phyloP scores from a whole-genome alignment of 1,139 yeast genomes.

The Blastobotrys niveus region DNA sequence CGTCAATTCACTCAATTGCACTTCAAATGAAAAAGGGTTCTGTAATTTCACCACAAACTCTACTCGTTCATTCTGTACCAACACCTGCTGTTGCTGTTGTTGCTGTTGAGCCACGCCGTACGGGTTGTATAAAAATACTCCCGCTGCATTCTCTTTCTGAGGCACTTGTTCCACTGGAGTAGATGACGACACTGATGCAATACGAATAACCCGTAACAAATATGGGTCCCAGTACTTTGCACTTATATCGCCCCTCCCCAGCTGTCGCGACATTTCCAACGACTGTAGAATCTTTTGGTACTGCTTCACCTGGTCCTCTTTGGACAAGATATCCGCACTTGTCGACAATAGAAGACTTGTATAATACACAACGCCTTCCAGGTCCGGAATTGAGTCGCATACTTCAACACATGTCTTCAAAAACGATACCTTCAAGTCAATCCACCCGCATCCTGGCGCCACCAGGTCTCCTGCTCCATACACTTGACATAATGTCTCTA shows the following conservation, averaged over 20 bases:
- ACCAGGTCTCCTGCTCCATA: slow-evolving; percentile 31
- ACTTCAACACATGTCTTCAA: slow-evolving; percentile 51
- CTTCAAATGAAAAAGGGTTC: slow-evolving; percentile 75
- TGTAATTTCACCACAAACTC: slow-evolving; percentile 51
- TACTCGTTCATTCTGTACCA: slow-evolving; percentile 28
- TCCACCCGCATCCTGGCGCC: slow-evolving; percentile 46
- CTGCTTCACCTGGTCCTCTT: slow-evolving; percentile 44
- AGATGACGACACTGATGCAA: slow-evolving; percentile 28
- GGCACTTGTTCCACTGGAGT: slow-evolving; percentile 11
- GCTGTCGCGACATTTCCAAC: slow-evolving; percentile 27
- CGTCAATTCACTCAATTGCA: slow-evolving; percentile 52
- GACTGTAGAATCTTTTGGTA: slow-evolving; percentile 30
- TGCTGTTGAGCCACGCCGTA: slow-evolving; percentile 26
- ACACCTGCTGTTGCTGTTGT: slow-evolving; percentile 10
- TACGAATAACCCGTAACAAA: slow-evolving; percentile 47
- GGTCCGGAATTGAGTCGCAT: slow-evolving; percentile 48
- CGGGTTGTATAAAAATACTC: slow-evolving; percentile 40
- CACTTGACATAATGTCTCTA: slow-evolving; percentile 30
- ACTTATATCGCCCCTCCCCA: slow-evolving; percentile 29
- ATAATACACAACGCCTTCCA: slow-evolving; percentile 42
- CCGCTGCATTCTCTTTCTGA: slow-evolving; percentile 11
- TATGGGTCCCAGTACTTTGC: slow-evolving; percentile 66
- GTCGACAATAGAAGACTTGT: slow-evolving; percentile 51
- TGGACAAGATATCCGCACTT: slow-evolving; percentile 45
- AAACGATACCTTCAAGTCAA: slow-evolving; percentile 51